Evolutionary conservation across 495 filamentous ascomycete genomes (phyloP), one percentile per base, ranked within the genome.

Genomic region (Penicillium odoratum): DNA sequence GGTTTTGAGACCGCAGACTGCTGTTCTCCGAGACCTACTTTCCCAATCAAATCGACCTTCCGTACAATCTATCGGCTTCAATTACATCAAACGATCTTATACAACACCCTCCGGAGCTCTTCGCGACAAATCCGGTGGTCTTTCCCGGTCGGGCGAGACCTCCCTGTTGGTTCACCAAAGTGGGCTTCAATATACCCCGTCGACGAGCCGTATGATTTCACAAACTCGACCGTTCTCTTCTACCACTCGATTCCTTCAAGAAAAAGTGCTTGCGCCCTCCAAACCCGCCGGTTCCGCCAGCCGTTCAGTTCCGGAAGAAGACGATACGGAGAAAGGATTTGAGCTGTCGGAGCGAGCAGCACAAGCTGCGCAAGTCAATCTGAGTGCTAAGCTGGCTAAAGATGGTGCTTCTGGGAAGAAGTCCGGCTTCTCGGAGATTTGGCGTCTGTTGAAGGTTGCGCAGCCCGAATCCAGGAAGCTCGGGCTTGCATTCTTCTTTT

Each of bases 371-470:
- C 86, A 97, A 62, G 77, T 98, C 45, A 96, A 98, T 69, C 79
- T 98, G 61, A 86, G 88, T 47, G 95, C 94, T 29, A 88, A 86
- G 45, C 76, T 98, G 38, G 87, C 85, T 34, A 96, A 92, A 66
- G 91, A 95, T 45, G 87, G 89, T 1, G 75, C 81, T 21, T 71
- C 75, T 30, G 81, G 82, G 46, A 85, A 86, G 64, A 82, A 88
- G 10, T 75, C 83, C 15, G 87, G 90, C 9, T 81, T 88, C 43
- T 74, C 73, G 10, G 93, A 97, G 72, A 85, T 97, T 51, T 89
- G 88, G 86, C 84, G 94, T 49, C 79, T 98, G 56, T 77, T 98
- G 66, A 89, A 85, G 70, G 94, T 98, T 74, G 95, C 94, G 6
- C 79, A 83, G 46, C 93, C 91, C 4, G 94, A 98, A 74, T 74